Evolutionary conservation across 768 basidiomycete genomes (phyloP).

Genomic region (Dioszegia hungarica): DNA sequence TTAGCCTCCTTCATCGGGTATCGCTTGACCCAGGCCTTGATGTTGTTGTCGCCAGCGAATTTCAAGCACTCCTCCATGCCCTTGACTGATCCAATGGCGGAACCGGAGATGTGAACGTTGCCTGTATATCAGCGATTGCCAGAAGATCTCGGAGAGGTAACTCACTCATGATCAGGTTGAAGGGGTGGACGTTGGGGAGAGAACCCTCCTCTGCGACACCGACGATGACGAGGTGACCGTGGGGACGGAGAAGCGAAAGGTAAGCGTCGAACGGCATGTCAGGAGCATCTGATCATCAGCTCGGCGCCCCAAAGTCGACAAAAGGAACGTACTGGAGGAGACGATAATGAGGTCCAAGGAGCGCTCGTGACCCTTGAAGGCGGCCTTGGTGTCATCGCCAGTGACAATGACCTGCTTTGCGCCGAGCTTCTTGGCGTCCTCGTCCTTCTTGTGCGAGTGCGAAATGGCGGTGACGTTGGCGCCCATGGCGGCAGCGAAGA

Average conservation of each 20-base stretch:
- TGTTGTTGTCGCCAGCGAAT: slow-evolving; percentile 30
- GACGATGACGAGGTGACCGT: slow-evolving; percentile 38
- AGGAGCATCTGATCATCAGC: slow-evolving; percentile 40
- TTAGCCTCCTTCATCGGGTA: slow-evolving; percentile 36
- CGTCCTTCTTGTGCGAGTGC: slow-evolving; percentile 56
- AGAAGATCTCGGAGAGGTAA: slow-evolving; percentile 23
- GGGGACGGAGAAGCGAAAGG: slow-evolving; percentile 34
- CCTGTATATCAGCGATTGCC: slow-evolving; percentile 47
- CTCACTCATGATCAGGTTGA: slow-evolving; percentile 24
- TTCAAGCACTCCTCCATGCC: slow-evolving; percentile 25
- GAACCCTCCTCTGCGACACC: slow-evolving; percentile 46
- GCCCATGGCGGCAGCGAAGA: slow-evolving; percentile 57
- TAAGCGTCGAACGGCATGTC: slow-evolving; percentile 38
- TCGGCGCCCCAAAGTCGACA: slow-evolving; percentile 45
- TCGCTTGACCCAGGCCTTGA: slow-evolving; percentile 42
- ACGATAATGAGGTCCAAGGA: slow-evolving; percentile 50
- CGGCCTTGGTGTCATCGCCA: slow-evolving; percentile 39
- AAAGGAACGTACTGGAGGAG: slow-evolving; percentile 50
- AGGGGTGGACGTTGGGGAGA: slow-evolving; percentile 49
- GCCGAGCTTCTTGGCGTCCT: slow-evolving; percentile 59
- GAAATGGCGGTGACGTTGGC: slow-evolving; percentile 60
- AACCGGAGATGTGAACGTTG: slow-evolving; percentile 49
- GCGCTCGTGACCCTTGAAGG: slow-evolving; percentile 41
- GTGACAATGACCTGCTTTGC: slow-evolving; percentile 58
- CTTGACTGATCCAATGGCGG: slow-evolving; percentile 32